A percentile compares a stretch with the other conserved stretches of the same genome.
phyloP scores from a whole-genome alignment of 257 asterid species.

The Scutellaria baicalensis region DNA sequence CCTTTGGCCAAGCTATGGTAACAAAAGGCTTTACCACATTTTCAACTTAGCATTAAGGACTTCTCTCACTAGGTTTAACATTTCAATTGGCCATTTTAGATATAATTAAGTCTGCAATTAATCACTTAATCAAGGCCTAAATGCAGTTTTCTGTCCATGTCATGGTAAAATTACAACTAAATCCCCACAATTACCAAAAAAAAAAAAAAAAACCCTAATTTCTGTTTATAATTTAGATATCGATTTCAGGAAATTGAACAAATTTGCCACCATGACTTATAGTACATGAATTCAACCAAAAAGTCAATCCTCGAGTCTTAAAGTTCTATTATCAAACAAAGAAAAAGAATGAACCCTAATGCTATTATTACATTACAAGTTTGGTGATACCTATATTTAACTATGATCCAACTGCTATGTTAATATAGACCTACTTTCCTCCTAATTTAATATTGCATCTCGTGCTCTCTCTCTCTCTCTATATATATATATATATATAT shows the following conservation, averaged over 20 bases:
- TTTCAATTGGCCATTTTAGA: background rate
- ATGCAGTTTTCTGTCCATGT: background rate
- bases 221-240: background rate
- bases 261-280: background rate
- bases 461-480: too few species aligned
- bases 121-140: background rate
- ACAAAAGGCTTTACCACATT: background rate
- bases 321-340: background rate
- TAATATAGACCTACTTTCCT: background rate
- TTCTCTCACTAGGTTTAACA: background rate
- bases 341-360: background rate
- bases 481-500: too few species aligned
- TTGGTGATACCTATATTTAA: background rate
- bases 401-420: background rate
- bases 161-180: background rate
- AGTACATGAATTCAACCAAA: background rate
- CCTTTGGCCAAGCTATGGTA: conserved; percentile 2
- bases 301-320: background rate
- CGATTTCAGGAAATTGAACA: background rate
- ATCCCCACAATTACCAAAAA: background rate
- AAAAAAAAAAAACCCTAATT: background rate
- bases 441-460: background rate
- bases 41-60: conserved; percentile 25
- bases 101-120: background rate
- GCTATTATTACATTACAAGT: background rate